Conservation (phyloP, 495 filamentous ascomycete species). For the Podospora sp. region DNA sequence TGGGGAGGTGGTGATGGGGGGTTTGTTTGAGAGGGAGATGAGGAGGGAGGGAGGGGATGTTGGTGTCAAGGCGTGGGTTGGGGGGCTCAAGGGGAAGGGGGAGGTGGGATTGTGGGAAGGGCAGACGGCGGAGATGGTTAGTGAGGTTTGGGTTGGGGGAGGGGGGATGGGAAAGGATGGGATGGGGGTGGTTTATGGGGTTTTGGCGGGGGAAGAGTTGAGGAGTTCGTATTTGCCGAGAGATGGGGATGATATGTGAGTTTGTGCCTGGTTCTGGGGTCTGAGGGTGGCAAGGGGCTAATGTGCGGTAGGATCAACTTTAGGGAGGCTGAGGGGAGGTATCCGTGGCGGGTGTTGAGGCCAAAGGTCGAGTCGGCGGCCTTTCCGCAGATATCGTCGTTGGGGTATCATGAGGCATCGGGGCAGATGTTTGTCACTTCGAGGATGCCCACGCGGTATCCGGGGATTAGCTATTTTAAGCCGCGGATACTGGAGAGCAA, state of each 20-base stretch:
- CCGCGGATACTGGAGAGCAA: conserved; percentile 16
- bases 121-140: neutral
- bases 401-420: conserved; percentile 36
- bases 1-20: conserved; percentile 16
- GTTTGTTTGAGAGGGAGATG: conserved; percentile 24
- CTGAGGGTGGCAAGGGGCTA: neutral
- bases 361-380: neutral
- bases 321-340: neutral
- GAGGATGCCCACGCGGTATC: neutral
- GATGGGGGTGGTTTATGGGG: conserved; percentile 32
- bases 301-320: conserved; percentile 23
- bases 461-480: conserved; percentile 22
- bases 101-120: conserved; percentile 6
- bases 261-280: neutral
- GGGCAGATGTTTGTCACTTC: conserved; percentile 35
- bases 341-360: neutral
- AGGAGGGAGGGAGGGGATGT: conserved; percentile 3
- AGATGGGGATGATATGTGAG: conserved; percentile 32
- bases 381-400: conserved; percentile 26
- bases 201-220: neutral
- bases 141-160: conserved; percentile 32
- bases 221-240: conserved; percentile 31
- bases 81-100: conserved; percentile 28
- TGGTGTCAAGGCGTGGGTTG: conserved; percentile 19
- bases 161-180: conserved; percentile 23